Evolutionary conservation across 257 asterid species (phyloP), one percentile per base, ranked within the genome.

Genomic region (Haberlea rhodopensis): DNA sequence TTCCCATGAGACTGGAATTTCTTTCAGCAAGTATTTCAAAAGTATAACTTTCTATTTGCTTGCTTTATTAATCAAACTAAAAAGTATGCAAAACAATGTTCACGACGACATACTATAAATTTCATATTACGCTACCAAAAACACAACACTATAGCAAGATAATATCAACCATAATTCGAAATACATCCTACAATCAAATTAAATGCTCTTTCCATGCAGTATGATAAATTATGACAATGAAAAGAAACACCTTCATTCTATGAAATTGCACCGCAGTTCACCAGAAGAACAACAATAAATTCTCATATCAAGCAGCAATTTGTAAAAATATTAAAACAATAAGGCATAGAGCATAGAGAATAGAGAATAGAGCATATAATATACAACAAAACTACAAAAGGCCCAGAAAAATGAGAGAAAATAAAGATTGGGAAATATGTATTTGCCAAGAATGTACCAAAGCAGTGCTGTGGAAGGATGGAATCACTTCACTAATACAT

Each of bases 61-160:
- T 54, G 22, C 29, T 11, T 32, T 31, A 55, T 49, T 10, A 15
- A 70, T 23, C 18, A 29, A 22, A 40, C 46, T 11, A 11, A 11
- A 37, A 10, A 29, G 6, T 1, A 8, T n/a, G 8, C 16, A 56
- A 56, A 56, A 16, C 15, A 56, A 26, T 19, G 15, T n/a, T 23
- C 18, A 15, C 9, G 32, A 15, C 9, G 32, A 59, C 3, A 32
- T 32, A 8, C 18, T 10, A 37, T 13, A 37, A 37, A 37, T 5
- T 37, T 37, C 46, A 37, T 37, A 37, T 37, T 11, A 37, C 5
- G 13, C 18, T 0, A 11, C 18, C 46, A 37, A 37, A 37, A 37
- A 10, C 46, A 26, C 69, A 49, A 51, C n/a, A 63, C 59, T 19
- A 46, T 49, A 51, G 51, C 59, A 25, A 18, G 56, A 48, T 48